phyloP scores from a whole-genome alignment of 352 stramenopile genomes.

The Pythium sp. region DNA sequence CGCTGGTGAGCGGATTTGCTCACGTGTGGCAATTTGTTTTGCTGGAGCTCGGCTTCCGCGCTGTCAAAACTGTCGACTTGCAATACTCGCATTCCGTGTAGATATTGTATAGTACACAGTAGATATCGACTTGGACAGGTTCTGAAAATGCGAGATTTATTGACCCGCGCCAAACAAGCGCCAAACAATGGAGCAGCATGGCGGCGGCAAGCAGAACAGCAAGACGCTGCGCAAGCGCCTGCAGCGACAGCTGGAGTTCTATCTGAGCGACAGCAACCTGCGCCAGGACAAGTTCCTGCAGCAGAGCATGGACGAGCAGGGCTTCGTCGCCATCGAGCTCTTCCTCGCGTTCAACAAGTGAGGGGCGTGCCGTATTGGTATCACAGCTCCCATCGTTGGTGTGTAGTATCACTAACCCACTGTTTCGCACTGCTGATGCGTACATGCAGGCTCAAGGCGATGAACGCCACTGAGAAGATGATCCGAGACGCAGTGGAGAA shows the following conservation, averaged over 20 bases:
- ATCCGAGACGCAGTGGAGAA: conserved; percentile 58
- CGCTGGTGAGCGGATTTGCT: too few species aligned
- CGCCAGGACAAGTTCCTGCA: conserved; percentile 80
- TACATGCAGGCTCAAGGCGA: conserved; percentile 34
- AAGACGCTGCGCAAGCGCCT: conserved; percentile 71
- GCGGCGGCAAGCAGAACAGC: conserved; percentile 17
- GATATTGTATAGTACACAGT: background rate
- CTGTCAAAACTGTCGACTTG: too few species aligned
- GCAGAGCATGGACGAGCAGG: conserved; percentile 64
- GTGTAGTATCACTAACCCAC: background rate
- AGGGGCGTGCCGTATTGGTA: background rate
- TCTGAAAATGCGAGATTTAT: background rate
- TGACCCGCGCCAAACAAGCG: background rate
- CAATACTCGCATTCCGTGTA: background rate
- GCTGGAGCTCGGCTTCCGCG: too few species aligned
- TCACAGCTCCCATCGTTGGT: background rate
- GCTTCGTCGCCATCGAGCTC: conserved; percentile 48
- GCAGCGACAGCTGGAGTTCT: conserved; percentile 83
- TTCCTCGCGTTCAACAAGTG: conserved; percentile 76
- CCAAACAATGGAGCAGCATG: conserved; percentile 16
- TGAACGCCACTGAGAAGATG: conserved; percentile 57
- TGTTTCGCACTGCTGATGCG: conserved; percentile 3
- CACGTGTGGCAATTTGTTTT: too few species aligned
- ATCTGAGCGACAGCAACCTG: conserved; percentile 73
- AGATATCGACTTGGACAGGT: background rate